Conservation (phyloP, 148 eudicot species). For the Spergularia marina region DNA sequence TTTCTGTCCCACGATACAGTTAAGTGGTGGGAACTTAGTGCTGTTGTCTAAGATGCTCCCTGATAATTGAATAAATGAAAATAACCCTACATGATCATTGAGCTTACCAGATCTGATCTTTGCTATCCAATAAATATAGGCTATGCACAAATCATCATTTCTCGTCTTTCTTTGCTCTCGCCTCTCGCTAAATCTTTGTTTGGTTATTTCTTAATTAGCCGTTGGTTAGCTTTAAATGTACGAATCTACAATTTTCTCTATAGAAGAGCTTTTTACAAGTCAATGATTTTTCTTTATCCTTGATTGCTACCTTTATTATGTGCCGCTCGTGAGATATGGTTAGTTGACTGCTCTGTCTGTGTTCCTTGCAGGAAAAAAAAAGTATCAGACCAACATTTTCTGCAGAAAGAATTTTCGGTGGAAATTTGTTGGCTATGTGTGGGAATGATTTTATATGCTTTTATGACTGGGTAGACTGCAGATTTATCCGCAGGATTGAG, state of each 20-base stretch:
- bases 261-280: background rate
- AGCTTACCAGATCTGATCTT: background rate
- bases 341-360: conserved; percentile 15
- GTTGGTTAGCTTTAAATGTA: background rate
- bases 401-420: conserved; percentile 92
- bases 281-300: background rate
- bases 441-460: conserved; percentile 97
- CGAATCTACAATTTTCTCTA: background rate
- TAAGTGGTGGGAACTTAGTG: background rate
- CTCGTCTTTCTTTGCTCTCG: background rate
- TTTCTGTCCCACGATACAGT: background rate
- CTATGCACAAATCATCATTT: background rate
- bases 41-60: background rate
- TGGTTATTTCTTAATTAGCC: background rate
- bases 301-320: background rate
- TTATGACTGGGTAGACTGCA: conserved; percentile 97
- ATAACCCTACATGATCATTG: background rate
- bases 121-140: background rate
- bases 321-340: conserved; percentile 3
- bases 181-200: background rate
- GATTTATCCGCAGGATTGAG: conserved; percentile 89
- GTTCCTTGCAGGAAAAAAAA: conserved; percentile 78
- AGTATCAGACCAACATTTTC: conserved; percentile 91
- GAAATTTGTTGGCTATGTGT: conserved; percentile 87
- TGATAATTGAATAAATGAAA: background rate